Evolutionary conservation across 495 filamentous ascomycete genomes (phyloP).

Genomic region (Aspergillus sclerotioniger): DNA sequence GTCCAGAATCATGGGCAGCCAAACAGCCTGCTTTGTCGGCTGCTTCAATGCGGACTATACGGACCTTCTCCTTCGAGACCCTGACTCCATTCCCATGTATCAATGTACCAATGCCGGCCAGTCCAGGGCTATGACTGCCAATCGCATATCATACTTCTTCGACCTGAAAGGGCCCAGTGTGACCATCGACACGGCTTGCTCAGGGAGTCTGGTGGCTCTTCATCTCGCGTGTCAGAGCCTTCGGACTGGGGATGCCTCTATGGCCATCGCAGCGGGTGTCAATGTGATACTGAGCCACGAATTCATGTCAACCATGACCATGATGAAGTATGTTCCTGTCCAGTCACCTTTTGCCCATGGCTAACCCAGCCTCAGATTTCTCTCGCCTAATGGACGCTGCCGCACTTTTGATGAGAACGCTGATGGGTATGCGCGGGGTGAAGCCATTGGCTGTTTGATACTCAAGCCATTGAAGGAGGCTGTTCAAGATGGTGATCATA

Average conservation of each 20-base stretch:
- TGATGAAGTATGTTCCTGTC: constrained; percentile 3
- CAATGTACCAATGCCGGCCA: constrained; percentile 12
- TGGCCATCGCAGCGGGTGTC: constrained; percentile 40
- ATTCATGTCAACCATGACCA: constrained; percentile 28
- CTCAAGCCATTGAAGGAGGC: constrained; percentile 34
- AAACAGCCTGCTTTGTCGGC: constrained; percentile 5
- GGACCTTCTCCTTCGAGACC: constrained; percentile 12
- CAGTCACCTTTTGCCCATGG: not conserved
- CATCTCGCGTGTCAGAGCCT: constrained; percentile 51
- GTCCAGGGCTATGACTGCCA: constrained; percentile 37
- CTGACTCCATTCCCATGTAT: constrained; percentile 21
- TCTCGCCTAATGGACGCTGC: constrained; percentile 25
- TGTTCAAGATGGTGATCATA: constrained; percentile 26
- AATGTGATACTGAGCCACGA: constrained; percentile 38
- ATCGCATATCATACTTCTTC: constrained; percentile 46
- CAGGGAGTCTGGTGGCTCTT: constrained; percentile 48
- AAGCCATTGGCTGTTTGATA: constrained; percentile 37
- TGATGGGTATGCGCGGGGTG: constrained; percentile 47
- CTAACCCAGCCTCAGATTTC: constrained; percentile 15
- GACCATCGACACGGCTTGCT: constrained; percentile 52
- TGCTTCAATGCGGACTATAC: constrained; percentile 8
- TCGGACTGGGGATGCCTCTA: constrained; percentile 40
- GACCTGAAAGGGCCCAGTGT: constrained; percentile 43
- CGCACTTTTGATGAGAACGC: constrained; percentile 36
- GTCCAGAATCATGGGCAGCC: constrained; percentile 19